Conservation (phyloP, 768 basidiomycete genomes). For the Agrocybe pediades region DNA sequence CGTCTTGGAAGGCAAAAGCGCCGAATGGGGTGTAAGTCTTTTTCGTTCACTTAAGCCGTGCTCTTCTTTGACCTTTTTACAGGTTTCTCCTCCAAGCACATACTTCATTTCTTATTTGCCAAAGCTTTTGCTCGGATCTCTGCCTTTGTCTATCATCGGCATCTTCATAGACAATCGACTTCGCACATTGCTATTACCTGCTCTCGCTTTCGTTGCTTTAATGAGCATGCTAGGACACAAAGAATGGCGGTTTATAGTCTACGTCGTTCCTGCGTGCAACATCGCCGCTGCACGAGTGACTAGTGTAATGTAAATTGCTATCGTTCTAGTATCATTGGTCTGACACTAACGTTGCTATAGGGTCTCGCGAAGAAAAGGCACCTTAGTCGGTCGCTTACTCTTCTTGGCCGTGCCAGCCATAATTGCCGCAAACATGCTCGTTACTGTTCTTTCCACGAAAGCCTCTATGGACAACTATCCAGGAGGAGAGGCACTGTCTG, state of each 20-base stretch:
- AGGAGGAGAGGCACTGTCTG: constrained; percentile 72
- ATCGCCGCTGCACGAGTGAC: constrained; percentile 73
- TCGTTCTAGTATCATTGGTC: not conserved
- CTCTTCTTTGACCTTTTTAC: constrained; percentile 5
- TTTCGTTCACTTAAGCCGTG: too few species aligned
- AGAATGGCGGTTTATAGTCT: constrained; percentile 96
- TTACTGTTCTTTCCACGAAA: constrained; percentile 53
- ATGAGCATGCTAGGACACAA: constrained; percentile 89
- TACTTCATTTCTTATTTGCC: constrained; percentile 76
- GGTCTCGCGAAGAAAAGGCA: constrained; percentile 49
- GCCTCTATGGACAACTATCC: constrained; percentile 85
- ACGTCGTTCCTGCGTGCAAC: constrained; percentile 82
- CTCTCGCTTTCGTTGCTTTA: constrained; percentile 52
- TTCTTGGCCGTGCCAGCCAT: constrained; percentile 47
- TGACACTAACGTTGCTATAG: constrained; percentile 27
- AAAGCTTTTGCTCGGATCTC: constrained; percentile 69
- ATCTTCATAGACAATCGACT: constrained; percentile 47
- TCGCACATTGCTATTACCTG: constrained; percentile 51
- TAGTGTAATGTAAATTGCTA: constrained; percentile 56
- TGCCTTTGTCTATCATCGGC: constrained; percentile 64
- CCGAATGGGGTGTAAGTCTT: constrained; percentile 91
- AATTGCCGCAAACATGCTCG: constrained; percentile 52
- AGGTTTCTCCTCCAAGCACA: constrained; percentile 67
- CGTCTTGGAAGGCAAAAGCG: constrained; percentile 80
- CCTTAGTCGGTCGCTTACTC: constrained; percentile 43